Base-by-base conservation (phyloP, 768 basidiomycete species). In the Dioszegia aurantiaca region DNA sequence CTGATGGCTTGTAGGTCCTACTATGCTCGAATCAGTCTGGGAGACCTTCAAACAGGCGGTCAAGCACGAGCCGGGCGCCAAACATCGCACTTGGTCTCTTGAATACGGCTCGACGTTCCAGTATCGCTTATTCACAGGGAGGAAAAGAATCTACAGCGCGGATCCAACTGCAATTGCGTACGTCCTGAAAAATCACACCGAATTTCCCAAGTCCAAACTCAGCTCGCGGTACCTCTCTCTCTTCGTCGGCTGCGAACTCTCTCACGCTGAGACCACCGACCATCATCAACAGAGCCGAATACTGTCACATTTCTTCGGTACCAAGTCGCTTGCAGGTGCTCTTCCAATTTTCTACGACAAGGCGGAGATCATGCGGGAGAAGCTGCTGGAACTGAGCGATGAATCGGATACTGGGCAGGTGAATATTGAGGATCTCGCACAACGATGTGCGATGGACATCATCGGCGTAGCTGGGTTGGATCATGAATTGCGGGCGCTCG, bases 401-500 rank as follows among this genome's bases (percentile, higher is more conserved):
- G 55, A 60, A 11, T 60, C 39, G 1, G 65, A 51, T 39, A n/a
- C n/a, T n/a, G n/a, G n/a, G n/a, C 64, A 68, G 33, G 51, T 88
- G 30, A 85, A 90, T 36, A 82, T 84, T 1, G 77, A 86, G 31
- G 77, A 79, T 2, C 87, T 55, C 49, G 77, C 89, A 2, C 84
- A 82, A 41, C 83, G 82, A 53, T 82, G 83, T 48, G 88, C 87
- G 2, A 78, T 89, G 6, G 89, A 89, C 61, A 82, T 87, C 53
- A 89, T 90, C 49, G 87, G 87, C 9, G 78, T 86, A 33, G 85
- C 90, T 40, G 65, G 88, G 65, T 94, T 93, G 69, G 79, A 74
- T 64, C 82, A 93, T 67, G 80, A 86, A 56, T 90, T 95, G 78
- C 85, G 88, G 59, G 85, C 91, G 0, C 86, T 94, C 44, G 86